A percentile compares a stretch with the other conserved stretches of the same genome.
phyloP scores from a whole-genome alignment of 2,329 filamentous ascomycete species.

The Botryotinia convoluta region DNA sequence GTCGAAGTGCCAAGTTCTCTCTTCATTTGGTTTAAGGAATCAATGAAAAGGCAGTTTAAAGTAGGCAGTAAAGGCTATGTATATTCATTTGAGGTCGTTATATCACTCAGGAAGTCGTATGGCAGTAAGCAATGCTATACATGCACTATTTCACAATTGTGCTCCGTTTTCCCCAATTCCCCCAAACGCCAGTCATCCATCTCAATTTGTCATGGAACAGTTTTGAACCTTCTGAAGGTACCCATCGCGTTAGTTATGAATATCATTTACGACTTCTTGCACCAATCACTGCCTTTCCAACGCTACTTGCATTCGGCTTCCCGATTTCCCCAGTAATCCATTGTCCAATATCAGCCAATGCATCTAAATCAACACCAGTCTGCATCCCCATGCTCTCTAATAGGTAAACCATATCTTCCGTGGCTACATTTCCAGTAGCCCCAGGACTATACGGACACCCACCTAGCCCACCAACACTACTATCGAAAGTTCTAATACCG shows the following conservation, averaged over 20 bases:
- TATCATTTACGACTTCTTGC: constrained; percentile 34
- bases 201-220: not conserved
- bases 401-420: constrained; percentile 80
- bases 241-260: not conserved
- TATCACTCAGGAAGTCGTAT: not conserved
- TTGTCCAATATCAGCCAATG: constrained; percentile 63
- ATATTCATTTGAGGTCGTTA: not conserved
- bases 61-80: not conserved
- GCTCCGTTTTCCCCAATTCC: not conserved
- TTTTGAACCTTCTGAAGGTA: not conserved
- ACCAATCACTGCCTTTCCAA: constrained; percentile 63
- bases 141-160: not conserved
- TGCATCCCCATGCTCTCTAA: constrained; percentile 70
- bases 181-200: constrained; percentile 7
- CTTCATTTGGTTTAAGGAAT: not conserved
- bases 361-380: constrained; percentile 69
- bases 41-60: not conserved
- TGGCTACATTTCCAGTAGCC: constrained; percentile 81
- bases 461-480: constrained; percentile 75
- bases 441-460: constrained; percentile 85
- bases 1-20: not conserved
- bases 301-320: constrained; percentile 61
- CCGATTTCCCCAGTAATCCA: constrained; percentile 69
- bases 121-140: not conserved
- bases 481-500: constrained; percentile 76